phyloP scores from a whole-genome alignment of 1,284 basidiomycete species.

The Ceratobasidium sp. region DNA sequence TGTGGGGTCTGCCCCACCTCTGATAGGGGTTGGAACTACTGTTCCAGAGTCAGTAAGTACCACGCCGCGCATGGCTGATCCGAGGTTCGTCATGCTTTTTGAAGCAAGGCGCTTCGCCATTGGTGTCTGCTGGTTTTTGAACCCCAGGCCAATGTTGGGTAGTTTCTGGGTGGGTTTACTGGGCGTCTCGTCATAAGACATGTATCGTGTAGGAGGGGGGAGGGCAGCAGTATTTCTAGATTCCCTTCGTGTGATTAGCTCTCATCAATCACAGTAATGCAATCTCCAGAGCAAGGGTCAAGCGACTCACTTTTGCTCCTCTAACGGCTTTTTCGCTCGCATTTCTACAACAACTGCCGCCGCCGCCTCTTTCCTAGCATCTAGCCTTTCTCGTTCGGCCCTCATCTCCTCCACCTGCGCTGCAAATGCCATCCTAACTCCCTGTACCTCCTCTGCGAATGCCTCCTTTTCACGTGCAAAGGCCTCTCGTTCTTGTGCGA shows the following conservation, averaged over 20 bases:
- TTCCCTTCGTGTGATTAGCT: slow-evolving; percentile 28
- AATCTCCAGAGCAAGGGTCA: background rate
- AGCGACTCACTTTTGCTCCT: slow-evolving; percentile 45
- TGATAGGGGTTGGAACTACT: slow-evolving; percentile 71
- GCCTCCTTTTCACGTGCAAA: slow-evolving; percentile 43
- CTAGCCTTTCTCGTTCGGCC: slow-evolving; percentile 30
- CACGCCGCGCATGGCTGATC: slow-evolving; percentile 84
- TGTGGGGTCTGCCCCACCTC: slow-evolving; percentile 62
- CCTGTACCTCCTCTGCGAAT: slow-evolving; percentile 44
- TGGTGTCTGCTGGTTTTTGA: slow-evolving; percentile 38
- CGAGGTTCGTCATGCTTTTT: slow-evolving; percentile 56
- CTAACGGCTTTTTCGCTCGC: slow-evolving; percentile 43
- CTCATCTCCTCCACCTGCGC: slow-evolving; percentile 38
- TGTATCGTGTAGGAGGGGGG: slow-evolving; percentile 40
- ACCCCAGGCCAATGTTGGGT: slow-evolving; percentile 11
- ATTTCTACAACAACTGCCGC: slow-evolving; percentile 29
- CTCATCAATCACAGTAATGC: background rate
- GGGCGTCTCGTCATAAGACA: slow-evolving; percentile 45
- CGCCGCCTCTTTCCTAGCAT: slow-evolving; percentile 35
- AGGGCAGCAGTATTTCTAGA: slow-evolving; percentile 41
- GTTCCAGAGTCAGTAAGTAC: slow-evolving; percentile 79
- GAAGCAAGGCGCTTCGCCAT: slow-evolving; percentile 45
- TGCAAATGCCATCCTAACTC: slow-evolving; percentile 33
- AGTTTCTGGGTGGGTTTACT: slow-evolving; percentile 46
- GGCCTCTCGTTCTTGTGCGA: slow-evolving; percentile 42